These are phyloP conservation scores for Nicotiana sylvestris DNA, from an alignment of 257 asterid species.

Conservation along the genomic window DNA sequence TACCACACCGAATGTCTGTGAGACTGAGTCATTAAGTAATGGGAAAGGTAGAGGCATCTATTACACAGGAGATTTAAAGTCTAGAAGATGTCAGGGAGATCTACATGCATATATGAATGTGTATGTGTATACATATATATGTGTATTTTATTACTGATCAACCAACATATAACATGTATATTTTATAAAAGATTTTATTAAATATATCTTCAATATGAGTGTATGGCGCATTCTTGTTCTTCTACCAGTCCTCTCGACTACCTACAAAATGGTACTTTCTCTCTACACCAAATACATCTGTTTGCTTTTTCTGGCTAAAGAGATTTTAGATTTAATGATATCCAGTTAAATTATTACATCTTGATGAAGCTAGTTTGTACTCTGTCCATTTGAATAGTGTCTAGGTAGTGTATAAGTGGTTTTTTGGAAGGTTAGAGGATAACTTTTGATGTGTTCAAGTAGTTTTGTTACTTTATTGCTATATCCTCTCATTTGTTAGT, in stretches of 20 bases:
- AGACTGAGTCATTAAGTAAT: neutral
- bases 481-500: conserved; percentile 9
- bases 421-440: neutral
- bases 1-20: neutral
- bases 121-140: neutral
- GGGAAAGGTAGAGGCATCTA: neutral
- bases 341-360: neutral
- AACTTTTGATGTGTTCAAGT: neutral
- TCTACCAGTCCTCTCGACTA: neutral
- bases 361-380: neutral
- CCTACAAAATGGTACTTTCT: neutral
- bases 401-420: neutral
- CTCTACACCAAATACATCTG: neutral
- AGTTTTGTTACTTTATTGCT: neutral
- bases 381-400: neutral
- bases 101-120: neutral
- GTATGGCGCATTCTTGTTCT: neutral
- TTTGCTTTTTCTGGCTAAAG: neutral
- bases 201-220: neutral
- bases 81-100: neutral
- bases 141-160: neutral
- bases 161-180: too few relatives aligned
- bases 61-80: neutral
- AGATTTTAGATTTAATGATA: neutral
- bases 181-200: too few relatives aligned